Base-by-base conservation (phyloP, 139 green algal species). In the Micromonas pusilla region DNA sequence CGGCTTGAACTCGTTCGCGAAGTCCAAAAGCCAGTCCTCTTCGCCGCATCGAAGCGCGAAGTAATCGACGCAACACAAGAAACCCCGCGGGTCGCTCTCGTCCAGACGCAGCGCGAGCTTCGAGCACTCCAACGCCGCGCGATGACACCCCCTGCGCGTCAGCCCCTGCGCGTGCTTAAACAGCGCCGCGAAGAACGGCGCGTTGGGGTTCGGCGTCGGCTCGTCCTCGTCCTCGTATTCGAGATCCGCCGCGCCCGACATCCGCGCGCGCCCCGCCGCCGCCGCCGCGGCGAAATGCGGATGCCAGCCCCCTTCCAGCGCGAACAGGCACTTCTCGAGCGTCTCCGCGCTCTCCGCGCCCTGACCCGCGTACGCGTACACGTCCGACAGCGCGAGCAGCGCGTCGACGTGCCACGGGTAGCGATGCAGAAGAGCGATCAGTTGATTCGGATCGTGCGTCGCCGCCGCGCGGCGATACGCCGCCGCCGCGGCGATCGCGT, bases 91-190 rank as follows among this genome's bases (percentile, higher is more conserved):
- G 76, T 97, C 93, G 23, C 86, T 83, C 2, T 79, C 79, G 74
- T 96, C 88, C 66, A 97, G 80, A 13, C 79, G 74, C 76, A 97
- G 84, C 74, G 95, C 82, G 82, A 97, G 85, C 88, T 97, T 97
- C 77, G 82, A 89, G 23, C 83, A 84, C 85, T 97, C 92, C 0
- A 97, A 88, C 13, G 93, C 90, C 3, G 91, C 91, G 33, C 83
- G 67, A 74, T 91, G 86, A 83, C 89, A 93, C 32, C 92, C 90
- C 21, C 87, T 82, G 0, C 91, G 88, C 64, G 84, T 91, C 34
- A 77, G 30, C 31, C 34, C n/a, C 78, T 80, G 64, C 65, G 76
- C 79, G 71, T 93, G 88, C 25, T 84, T 80, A 79, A 93, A 95
- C 30, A 97, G 83, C 38, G 91, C 88, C 31, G 83, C 63, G 78